phyloP scores from a whole-genome alignment of 495 filamentous ascomycete species.

The Lichenothelia convexa region DNA sequence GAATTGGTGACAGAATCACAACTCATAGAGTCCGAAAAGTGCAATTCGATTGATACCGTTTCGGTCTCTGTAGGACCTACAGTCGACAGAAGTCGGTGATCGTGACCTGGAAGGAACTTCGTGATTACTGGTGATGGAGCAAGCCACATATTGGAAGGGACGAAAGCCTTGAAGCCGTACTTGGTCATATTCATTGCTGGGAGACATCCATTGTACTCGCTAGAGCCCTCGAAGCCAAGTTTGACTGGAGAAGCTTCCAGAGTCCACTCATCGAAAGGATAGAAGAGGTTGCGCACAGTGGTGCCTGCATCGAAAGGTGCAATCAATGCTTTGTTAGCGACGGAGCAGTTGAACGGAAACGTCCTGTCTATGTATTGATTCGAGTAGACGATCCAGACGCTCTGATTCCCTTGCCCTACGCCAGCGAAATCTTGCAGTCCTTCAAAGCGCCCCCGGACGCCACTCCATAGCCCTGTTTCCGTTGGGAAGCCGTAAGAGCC shows the following conservation, averaged over 20 bases:
- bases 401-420: conserved; percentile 29
- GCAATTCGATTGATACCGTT: conserved; percentile 30
- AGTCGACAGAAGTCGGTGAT: conserved; percentile 36
- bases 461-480: conserved; percentile 51
- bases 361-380: conserved; percentile 38
- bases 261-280: conserved; percentile 38
- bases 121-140: conserved; percentile 47
- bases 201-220: conserved; percentile 37
- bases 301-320: conserved; percentile 37
- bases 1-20: conserved; percentile 34
- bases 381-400: conserved; percentile 49
- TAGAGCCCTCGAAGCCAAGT: conserved; percentile 27
- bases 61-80: conserved; percentile 27
- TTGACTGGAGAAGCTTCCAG: conserved; percentile 21
- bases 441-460: conserved; percentile 32
- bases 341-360: conserved; percentile 42
- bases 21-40: conserved; percentile 46
- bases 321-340: conserved; percentile 30
- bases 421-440: conserved; percentile 31
- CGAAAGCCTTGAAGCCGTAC: conserved; percentile 46
- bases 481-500: conserved; percentile 37
- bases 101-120: conserved; percentile 45
- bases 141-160: conserved; percentile 32
- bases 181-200: conserved; percentile 31
- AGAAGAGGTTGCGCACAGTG: conserved; percentile 50